Conservation (phyloP, 352 stramenopile genomes). For the Globisporangium acanthophoron region DNA sequence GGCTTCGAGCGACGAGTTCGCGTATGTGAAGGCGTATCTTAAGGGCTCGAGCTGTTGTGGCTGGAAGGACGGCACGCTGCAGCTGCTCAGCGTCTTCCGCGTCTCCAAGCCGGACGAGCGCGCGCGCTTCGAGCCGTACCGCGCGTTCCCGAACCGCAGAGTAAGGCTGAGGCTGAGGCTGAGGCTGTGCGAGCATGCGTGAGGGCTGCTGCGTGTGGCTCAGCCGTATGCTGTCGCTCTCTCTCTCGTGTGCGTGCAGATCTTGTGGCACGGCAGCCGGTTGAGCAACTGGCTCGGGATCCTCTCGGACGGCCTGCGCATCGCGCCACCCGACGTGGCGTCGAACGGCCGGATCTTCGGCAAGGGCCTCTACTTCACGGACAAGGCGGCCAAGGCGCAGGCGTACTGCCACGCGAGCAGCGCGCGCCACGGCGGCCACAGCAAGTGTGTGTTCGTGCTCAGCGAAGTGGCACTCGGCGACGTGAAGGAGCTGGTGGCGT, state of each 20-base stretch:
- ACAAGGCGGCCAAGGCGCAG: constrained; percentile 76
- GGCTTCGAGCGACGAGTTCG: constrained; percentile 44
- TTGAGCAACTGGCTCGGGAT: constrained; percentile 84
- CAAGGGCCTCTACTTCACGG: constrained; percentile 86
- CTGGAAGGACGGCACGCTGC: constrained; percentile 41
- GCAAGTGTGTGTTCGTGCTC: constrained; percentile 47
- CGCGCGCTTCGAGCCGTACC: constrained; percentile 45
- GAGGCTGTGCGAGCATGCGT: neutral
- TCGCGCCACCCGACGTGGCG: constrained; percentile 70
- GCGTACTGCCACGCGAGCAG: constrained; percentile 53
- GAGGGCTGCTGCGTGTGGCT: neutral
- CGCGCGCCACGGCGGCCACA: constrained; percentile 29
- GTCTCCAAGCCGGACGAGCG: constrained; percentile 48
- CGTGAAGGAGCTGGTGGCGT: constrained; percentile 53
- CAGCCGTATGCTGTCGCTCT: neutral
- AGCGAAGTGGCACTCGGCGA: constrained; percentile 67
- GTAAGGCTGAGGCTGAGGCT: constrained; percentile 13
- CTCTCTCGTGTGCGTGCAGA: constrained; percentile 20
- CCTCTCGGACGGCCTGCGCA: constrained; percentile 69
- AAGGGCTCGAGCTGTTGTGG: constrained; percentile 68
- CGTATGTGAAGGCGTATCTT: constrained; percentile 60
- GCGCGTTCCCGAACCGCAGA: constrained; percentile 41
- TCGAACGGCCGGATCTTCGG: constrained; percentile 76
- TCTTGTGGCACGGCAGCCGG: constrained; percentile 86
- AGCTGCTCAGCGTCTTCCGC: constrained; percentile 56